Base-by-base conservation (phyloP, 2,329 filamentous ascomycete genomes). In the Exophiala aquamarina region DNA sequence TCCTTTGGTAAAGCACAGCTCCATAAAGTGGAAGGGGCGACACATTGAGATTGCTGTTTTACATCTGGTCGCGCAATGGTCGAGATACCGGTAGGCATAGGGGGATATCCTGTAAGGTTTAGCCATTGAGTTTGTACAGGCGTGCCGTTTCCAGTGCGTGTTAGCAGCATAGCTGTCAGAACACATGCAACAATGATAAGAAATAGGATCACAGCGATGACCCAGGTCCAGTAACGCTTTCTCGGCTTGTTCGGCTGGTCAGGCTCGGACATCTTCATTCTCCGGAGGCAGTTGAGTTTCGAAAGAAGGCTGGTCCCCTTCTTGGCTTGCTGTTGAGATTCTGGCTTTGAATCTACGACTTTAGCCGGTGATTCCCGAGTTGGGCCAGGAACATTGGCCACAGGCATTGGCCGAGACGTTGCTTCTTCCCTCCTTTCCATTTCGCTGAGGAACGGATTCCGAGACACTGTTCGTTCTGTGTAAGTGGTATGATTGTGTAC, bases 1-100 rank as follows among this genome's bases (percentile, higher is more conserved):
- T 90, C 88, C 63, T 89, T 89, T 2, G 91, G 89, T 13, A 95
- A 68, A 9, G 84, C 79, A 65, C 91, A 97, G 63, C 86, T 94
- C 91, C 91, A 97, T 44, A 93, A 67, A 0, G 86, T 87, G 3
- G 81, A 74, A 1, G 86, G 86, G 6, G 76, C 72, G 3, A 91
- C 82, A 58, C 91, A 97, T 5, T 79, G 81, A 17, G 79, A 80
- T 44, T 81, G 77, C n/a, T 80, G 70, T 2, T 77, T 70, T 0
- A 78, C 77, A 57, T 87, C 79, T 0, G 89, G 82, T 4, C 85
- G 86, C 13, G 87, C 80, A 13, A 96, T 78, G 0, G 89, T 94
- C 51, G 88, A 77, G 14, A 92, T 77, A 0, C 91, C 92, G 0
- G 87, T 92, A 2, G 88, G 89, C 61, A 96, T 88, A 0, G 90